A percentile compares a stretch with the other conserved stretches of the same genome.
These are phyloP conservation scores for Trametes coccinea DNA, from an alignment of 768 basidiomycete species.

Conservation along the genomic window DNA sequence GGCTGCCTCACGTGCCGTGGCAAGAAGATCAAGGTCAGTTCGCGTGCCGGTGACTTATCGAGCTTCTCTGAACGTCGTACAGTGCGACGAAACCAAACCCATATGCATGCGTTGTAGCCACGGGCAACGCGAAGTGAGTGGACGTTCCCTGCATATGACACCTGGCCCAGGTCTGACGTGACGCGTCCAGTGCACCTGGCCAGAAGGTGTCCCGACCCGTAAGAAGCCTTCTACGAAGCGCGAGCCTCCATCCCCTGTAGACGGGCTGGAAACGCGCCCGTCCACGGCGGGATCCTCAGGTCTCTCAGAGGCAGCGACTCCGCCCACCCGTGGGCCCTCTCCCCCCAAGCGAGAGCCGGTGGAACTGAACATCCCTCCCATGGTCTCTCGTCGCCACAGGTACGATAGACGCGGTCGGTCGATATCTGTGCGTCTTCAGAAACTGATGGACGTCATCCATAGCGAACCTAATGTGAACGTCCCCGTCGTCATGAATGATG, in stretches of 20 bases:
- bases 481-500: constrained; percentile 23
- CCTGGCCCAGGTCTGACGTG: not conserved
- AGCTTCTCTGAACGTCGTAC: constrained; percentile 9
- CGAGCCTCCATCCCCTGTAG: constrained; percentile 42
- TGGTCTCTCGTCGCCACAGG: constrained; percentile 45
- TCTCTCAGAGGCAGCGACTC: constrained; percentile 69
- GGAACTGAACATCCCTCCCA: constrained; percentile 39
- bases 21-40: constrained; percentile 90
- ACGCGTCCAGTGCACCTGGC: constrained; percentile 68
- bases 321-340: constrained; percentile 66
- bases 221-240: constrained; percentile 63
- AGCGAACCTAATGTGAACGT: constrained; percentile 29
- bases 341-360: constrained; percentile 50
- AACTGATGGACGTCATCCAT: constrained; percentile 9
- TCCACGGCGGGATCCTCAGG: constrained; percentile 79
- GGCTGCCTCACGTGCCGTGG: constrained; percentile 92
- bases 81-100: constrained; percentile 94
- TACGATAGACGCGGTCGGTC: constrained; percentile 20
- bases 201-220: constrained; percentile 71
- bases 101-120: constrained; percentile 84
- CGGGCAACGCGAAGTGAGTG: constrained; percentile 76
- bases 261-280: constrained; percentile 54
- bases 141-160: not conserved
- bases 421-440: not conserved
- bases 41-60: not conserved